A percentile compares a stretch with the other conserved stretches of the same genome.
phyloP scores from a whole-genome alignment of 306 rosid genomes.

The Dryas drummondii region DNA sequence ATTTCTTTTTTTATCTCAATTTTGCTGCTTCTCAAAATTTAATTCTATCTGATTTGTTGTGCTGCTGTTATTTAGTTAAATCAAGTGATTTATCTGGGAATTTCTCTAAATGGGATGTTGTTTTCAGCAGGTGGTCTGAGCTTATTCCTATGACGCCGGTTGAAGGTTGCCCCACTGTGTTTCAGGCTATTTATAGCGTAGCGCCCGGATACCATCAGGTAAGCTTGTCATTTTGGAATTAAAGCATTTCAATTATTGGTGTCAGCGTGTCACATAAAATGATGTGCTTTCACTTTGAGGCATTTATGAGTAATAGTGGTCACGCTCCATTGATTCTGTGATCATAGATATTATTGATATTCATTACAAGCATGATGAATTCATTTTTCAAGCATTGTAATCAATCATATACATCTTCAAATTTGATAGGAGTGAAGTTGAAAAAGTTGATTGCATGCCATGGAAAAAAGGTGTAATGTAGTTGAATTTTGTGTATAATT shows the following conservation, averaged over 20 bases:
- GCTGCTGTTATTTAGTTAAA: conserved; percentile 13
- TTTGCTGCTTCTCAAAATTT: not conserved
- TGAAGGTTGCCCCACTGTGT: conserved; percentile 91
- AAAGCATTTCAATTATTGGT: not conserved
- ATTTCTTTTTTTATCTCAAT: not conserved
- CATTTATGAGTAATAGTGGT: not conserved
- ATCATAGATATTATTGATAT: not conserved
- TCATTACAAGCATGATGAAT: not conserved
- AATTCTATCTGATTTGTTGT: not conserved
- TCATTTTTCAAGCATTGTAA: not conserved
- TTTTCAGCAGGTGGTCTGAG: conserved; percentile 79
- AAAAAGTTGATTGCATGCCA: not conserved
- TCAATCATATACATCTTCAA: not conserved
- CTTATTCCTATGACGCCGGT: conserved; percentile 86
- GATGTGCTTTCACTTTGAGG: not conserved
- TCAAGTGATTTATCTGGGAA: conserved; percentile 9
- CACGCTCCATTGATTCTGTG: not conserved
- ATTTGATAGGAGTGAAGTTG: not conserved
- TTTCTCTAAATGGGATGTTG: conserved; percentile 18
- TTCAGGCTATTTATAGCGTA: conserved; percentile 81
- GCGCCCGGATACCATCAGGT: conserved; percentile 93
- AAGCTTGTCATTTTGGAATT: conserved; percentile 31
- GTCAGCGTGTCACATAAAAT: not conserved
- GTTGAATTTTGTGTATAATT: conserved; percentile 2
- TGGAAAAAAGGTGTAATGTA: not conserved